Evolutionary conservation across 2,329 filamentous ascomycete species (phyloP), one percentile per base, ranked within the genome.

Genomic region (Phaeophleospora eucalypticola): DNA sequence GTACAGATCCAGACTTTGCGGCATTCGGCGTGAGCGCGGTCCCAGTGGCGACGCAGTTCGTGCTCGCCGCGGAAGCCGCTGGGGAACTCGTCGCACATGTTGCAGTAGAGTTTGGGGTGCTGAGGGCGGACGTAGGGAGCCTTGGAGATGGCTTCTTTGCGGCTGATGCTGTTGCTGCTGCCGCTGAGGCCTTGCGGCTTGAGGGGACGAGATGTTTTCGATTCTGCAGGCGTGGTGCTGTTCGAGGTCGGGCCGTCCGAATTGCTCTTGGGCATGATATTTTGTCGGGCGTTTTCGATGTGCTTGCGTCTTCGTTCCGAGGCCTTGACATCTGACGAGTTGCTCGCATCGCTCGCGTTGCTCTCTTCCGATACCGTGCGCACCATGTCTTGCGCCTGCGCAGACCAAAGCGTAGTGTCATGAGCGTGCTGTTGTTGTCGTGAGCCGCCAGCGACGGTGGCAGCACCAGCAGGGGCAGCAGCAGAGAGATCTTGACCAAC

Each of bases 41-140:
- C 61, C 68, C 74, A 54, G 70, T 76, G 73, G 21, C 73, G 65
- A 16, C 70, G 68, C 15, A 76, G 67, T 65, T 95, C 89, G 63
- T 95, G 89, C 18, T 90, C 86, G 44, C 89, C 89, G 27, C 89
- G 82, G 67, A 95, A 95, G 36, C 87, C 89, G 15, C 86, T 79
- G 0, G 83, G 84, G 43, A 87, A 79, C 45, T 87, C 82, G 42
- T 77, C 76, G 70, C 89, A 95, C 49, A 79, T 71, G 1, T 69
- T 64, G 65, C 89, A 95, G 62, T 78, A 79, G 51, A 87, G 81
- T 65, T 86, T 88, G 29, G 80, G 79, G 51, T 86, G 83, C 58
- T 80, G 80, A 19, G 85, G 85, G 14, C 86, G 83, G 45, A 77
- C 71, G 51, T 82, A 77, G 1, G 76, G 73, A 20, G 76, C 71